Evolutionary conservation across 2,329 filamentous ascomycete species (phyloP).

Genomic region (Cercospora zeina): DNA sequence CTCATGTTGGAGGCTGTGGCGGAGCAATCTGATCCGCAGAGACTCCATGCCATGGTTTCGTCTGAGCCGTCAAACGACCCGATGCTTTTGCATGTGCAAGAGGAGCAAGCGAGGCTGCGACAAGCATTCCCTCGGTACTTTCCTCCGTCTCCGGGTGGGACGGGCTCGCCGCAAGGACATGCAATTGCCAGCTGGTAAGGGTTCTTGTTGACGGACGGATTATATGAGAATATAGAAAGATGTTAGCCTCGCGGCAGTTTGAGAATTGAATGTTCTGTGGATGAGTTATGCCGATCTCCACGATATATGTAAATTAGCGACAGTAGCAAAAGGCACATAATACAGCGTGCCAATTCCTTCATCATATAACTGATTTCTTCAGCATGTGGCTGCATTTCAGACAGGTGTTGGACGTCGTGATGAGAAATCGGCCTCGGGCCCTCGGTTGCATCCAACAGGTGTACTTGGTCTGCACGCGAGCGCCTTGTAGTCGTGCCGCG

Average conservation of each 20-base stretch:
- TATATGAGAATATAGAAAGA: not conserved
- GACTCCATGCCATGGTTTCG: slow-evolving; percentile 14
- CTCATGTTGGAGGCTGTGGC: slow-evolving; percentile 9
- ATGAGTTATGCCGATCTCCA: not conserved
- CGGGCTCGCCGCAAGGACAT: not conserved
- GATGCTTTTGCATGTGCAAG: slow-evolving; percentile 8
- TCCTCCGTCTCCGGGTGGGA: not conserved
- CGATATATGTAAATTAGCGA: not conserved
- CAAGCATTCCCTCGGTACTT: slow-evolving; percentile 16
- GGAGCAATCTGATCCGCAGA: slow-evolving; percentile 15
- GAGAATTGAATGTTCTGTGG: not conserved
- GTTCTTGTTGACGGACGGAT: not conserved
- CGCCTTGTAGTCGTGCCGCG: too few relatives aligned
- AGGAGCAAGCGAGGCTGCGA: slow-evolving; percentile 4
- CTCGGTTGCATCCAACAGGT: too few relatives aligned
- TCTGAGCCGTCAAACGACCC: slow-evolving; percentile 9
- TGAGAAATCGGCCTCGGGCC: too few relatives aligned
- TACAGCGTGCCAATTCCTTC: not conserved
- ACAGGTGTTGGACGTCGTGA: too few relatives aligned
- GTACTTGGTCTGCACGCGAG: too few relatives aligned
- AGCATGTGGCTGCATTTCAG: too few relatives aligned
- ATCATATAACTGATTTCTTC: not conserved
- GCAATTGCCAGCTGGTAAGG: slow-evolving; percentile 15
- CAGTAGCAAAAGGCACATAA: not conserved
- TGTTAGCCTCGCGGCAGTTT: not conserved